Evolutionary conservation across 225 moss, liverwort and hornwort genomes (phyloP).

Genomic region (Lunularia cruciata): DNA sequence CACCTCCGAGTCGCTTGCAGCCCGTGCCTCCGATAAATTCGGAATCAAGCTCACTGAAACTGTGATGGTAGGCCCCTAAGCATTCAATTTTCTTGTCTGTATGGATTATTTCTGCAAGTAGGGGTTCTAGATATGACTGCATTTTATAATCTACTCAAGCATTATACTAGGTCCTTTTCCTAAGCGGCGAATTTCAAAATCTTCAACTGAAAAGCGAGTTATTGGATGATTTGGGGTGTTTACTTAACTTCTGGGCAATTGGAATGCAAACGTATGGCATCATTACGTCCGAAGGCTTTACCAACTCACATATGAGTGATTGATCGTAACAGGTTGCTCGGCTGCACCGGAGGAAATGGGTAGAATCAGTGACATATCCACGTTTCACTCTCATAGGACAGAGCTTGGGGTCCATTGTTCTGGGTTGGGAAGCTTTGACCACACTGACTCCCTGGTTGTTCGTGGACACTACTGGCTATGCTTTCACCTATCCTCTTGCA

Average conservation of each 20-base stretch:
- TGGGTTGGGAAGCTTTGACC: constrained; percentile 92
- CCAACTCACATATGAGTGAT: not conserved
- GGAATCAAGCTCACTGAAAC: constrained; percentile 61
- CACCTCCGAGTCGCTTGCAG: constrained; percentile 69
- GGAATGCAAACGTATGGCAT: too few relatives aligned
- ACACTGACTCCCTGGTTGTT: constrained; percentile 73
- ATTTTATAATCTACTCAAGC: too few relatives aligned
- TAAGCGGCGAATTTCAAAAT: not conserved
- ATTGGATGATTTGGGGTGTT: not conserved
- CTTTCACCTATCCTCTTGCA: constrained; percentile 85
- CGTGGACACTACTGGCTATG: constrained; percentile 89
- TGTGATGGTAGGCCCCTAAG: constrained; percentile 40
- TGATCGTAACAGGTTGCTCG: constrained; percentile 56
- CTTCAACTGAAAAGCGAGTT: not conserved
- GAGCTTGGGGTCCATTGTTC: constrained; percentile 82
- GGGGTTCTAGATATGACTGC: too few relatives aligned
- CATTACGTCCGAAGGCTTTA: not conserved
- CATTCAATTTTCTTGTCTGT: too few relatives aligned
- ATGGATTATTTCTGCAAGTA: not conserved
- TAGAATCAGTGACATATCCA: constrained; percentile 75
- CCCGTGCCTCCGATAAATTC: constrained; percentile 69
- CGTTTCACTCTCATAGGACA: constrained; percentile 86
- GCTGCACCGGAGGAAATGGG: constrained; percentile 75
- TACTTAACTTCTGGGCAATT: too few relatives aligned
- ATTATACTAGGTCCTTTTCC: too few relatives aligned